Conservation (phyloP, 768 basidiomycete genomes). For the Hericium rajendrae region DNA sequence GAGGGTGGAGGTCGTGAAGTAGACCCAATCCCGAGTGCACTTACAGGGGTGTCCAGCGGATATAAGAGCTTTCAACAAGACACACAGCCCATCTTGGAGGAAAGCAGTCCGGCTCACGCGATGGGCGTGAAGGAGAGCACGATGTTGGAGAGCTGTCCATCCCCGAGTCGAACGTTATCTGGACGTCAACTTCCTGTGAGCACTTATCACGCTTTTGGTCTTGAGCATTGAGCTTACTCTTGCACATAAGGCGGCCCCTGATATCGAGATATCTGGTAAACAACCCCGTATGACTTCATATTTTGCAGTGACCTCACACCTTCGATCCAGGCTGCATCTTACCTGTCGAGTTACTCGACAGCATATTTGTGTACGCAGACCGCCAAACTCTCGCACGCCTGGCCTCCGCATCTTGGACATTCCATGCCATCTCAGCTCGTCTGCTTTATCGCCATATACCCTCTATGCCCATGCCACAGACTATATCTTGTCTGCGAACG, state of each 20-base stretch:
- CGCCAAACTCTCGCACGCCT: constrained; percentile 4
- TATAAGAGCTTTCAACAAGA: too few species aligned
- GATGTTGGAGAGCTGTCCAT: too few species aligned
- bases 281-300: background rate
- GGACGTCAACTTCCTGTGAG: background rate
- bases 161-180: background rate
- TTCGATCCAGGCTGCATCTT: background rate
- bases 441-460: constrained; percentile 13
- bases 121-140: too few species aligned
- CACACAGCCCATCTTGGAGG: too few species aligned
- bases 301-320: background rate
- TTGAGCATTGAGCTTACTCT: too few species aligned
- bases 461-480: constrained; percentile 5
- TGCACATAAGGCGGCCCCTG: background rate
- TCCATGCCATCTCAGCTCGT: constrained; percentile 7
- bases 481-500: constrained; percentile 7
- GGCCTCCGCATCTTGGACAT: constrained; percentile 2
- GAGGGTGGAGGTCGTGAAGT: too few species aligned
- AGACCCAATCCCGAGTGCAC: too few species aligned
- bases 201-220: background rate
- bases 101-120: too few species aligned
- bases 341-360: constrained; percentile 10
- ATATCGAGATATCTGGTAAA: background rate
- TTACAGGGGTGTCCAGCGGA: too few species aligned
- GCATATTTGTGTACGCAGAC: constrained; percentile 8